Base-by-base conservation (phyloP, 78 protist genomes). In the Dictyostelium firmibasis region DNA sequence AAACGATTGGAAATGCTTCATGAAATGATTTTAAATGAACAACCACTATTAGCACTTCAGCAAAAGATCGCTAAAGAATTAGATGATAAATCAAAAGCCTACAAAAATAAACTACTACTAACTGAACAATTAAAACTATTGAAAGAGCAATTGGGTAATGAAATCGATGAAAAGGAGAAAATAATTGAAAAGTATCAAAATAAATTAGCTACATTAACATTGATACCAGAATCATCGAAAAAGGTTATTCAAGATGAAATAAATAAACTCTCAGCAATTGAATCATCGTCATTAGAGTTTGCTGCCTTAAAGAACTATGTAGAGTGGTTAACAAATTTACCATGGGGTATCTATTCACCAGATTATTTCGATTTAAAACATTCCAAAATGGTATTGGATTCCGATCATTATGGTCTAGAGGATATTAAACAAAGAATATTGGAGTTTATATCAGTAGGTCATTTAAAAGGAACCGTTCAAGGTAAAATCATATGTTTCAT, bases 341-440 rank as follows among this genome's bases (percentile, higher is more conserved):
- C 99, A 8, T 98, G 98, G 98, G 97, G 98, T 3, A 9, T 86
- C 5, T 91, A 18, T 43, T 16, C 94, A 25, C 83, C 78, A 50
- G 94, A 89, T 41, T 89, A 16, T 70, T 89, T 89, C 35, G 94
- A 89, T 81, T 27, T 93, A 8, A 74, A 72, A 38, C 72, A 81
- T 31, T 75, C 96, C 3, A 91, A 89, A n/a, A 67, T 41, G 8
- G 77, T 97, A 13, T 81, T 95, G 8, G 97, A 97, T 81, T 38
- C 91, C 33, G 99, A 98, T 72, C 98, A 98, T 83, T 97, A 97
- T 81, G 99, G 99, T 8, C 8, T 98, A 33, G 47, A 97, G 9
- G 98, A 99, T 41, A 91, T 98, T 86, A 99, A 99, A 91, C 98
- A 98, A 9, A 92, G 99, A 18, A 98, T 99, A 25, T 72, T 98